These are phyloP conservation scores for Phanerochaete sordida DNA, from an alignment of 768 basidiomycete genomes.

Conservation along the genomic window DNA sequence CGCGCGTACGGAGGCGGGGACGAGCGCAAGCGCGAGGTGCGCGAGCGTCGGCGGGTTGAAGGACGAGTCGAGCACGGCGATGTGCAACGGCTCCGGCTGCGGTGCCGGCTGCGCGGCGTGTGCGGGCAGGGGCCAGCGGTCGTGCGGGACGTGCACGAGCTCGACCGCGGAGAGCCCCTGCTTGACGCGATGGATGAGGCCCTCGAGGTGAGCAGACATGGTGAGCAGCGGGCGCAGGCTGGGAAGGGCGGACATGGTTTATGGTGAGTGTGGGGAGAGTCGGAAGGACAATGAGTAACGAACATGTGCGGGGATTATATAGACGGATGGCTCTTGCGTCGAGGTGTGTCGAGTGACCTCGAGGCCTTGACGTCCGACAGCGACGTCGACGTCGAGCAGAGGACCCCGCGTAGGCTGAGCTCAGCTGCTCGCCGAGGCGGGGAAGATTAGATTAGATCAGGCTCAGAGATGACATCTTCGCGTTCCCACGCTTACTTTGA, in stretches of 20 bases:
- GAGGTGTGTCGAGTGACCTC: too few species aligned
- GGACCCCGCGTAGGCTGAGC: too few species aligned
- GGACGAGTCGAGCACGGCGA: slow-evolving; percentile 85
- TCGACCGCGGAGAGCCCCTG: slow-evolving; percentile 47
- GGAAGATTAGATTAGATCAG: slow-evolving; percentile 5
- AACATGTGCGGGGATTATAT: not conserved
- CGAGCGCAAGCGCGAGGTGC: slow-evolving; percentile 72
- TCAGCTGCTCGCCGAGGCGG: too few species aligned
- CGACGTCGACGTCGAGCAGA: too few species aligned
- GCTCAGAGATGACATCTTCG: not conserved
- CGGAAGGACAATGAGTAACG: not conserved
- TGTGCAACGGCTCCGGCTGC: slow-evolving; percentile 34
- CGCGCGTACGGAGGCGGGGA: slow-evolving; percentile 17
- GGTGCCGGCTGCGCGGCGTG: too few species aligned
- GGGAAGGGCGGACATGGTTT: not conserved
- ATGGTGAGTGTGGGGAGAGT: not conserved
- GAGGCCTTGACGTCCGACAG: not conserved
- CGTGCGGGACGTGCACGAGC: slow-evolving; percentile 58
- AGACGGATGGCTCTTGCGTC: too few species aligned
- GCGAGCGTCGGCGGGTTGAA: slow-evolving; percentile 92
- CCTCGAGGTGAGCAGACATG: not conserved
- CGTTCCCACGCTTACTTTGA: not conserved
- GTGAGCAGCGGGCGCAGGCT: not conserved
- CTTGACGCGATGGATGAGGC: slow-evolving; percentile 35
- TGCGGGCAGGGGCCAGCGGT: slow-evolving; percentile 59